A percentile compares a stretch with the other conserved stretches of the same genome.
These are phyloP conservation scores for Suhomyces pyralidae DNA, from an alignment of 805 yeast species.

Conservation along the genomic window DNA sequence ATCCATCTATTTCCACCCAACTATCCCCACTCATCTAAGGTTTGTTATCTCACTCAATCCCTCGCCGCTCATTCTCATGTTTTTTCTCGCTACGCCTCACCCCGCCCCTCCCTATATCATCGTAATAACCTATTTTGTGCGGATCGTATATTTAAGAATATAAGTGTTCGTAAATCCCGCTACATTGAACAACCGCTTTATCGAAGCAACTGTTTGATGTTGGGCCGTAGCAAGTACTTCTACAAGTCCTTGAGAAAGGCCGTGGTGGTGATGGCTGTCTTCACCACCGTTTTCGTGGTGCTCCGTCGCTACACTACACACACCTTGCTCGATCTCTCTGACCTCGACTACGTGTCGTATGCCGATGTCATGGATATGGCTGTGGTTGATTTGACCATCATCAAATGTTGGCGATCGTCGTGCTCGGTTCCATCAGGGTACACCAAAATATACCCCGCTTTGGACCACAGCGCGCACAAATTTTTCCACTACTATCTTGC, in stretches of 20 bases:
- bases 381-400: constrained; percentile 8
- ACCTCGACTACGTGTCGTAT: constrained; percentile 2
- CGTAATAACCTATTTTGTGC: background rate
- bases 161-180: background rate
- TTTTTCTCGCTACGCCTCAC: background rate
- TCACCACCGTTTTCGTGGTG: background rate
- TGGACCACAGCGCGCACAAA: constrained; percentile 4
- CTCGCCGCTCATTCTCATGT: no score
- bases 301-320: background rate
- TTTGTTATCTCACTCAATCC: no score
- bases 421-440: constrained; percentile 11
- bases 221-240: background rate
- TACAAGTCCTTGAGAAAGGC: constrained; percentile 8
- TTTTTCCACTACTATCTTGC: constrained; percentile 6
- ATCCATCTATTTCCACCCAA: no score
- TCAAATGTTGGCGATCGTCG: constrained; percentile 8
- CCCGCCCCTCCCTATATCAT: background rate
- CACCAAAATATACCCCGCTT: constrained; percentile 9
- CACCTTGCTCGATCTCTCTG: constrained; percentile 1
- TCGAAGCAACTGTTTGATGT: background rate
- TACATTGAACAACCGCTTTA: background rate
- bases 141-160: background rate
- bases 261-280: background rate
- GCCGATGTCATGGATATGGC: constrained; percentile 1
- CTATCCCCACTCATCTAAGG: no score